A percentile compares a stretch with the other conserved stretches of the same genome.
Conservation (phyloP, 2,329 filamentous ascomycete genomes). For the Hypoxylon sp. region DNA sequence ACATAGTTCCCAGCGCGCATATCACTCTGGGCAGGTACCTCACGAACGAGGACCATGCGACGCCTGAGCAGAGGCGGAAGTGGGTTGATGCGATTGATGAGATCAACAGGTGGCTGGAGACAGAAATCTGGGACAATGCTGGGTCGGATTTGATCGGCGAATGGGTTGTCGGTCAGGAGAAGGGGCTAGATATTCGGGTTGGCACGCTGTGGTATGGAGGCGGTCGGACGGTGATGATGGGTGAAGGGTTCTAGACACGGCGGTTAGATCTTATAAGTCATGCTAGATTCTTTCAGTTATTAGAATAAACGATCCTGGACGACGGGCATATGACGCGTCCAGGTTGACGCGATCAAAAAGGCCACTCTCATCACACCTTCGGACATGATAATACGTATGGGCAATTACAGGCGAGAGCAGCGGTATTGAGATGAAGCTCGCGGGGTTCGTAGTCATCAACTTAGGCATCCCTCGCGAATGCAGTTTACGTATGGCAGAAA, state of each 20-base stretch:
- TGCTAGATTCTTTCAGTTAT: neutral
- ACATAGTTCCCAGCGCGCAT: constrained; percentile 90
- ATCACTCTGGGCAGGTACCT: constrained; percentile 89
- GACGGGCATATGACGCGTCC: neutral
- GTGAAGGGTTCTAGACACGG: constrained; percentile 68
- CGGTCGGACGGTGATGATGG: constrained; percentile 75
- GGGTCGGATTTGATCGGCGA: constrained; percentile 68
- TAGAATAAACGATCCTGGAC: neutral
- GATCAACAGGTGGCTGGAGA: constrained; percentile 81
- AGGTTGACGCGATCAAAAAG: neutral
- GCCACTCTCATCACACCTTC: no score
- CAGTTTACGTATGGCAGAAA: neutral
- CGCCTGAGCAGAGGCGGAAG: constrained; percentile 67
- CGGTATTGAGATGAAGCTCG: neutral
- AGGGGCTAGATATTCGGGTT: constrained; percentile 79
- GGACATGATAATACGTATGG: neutral
- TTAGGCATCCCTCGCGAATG: neutral
- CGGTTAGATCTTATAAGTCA: neutral
- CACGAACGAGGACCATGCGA: constrained; percentile 72
- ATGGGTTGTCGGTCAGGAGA: constrained; percentile 90
- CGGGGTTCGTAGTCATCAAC: neutral
- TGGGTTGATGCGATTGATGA: constrained; percentile 79
- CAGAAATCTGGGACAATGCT: constrained; percentile 75
- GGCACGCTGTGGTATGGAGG: constrained; percentile 90
- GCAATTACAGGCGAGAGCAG: neutral